Conservation (phyloP, 1,139 yeast genomes). For the Debaryomyces subglobosus region DNA sequence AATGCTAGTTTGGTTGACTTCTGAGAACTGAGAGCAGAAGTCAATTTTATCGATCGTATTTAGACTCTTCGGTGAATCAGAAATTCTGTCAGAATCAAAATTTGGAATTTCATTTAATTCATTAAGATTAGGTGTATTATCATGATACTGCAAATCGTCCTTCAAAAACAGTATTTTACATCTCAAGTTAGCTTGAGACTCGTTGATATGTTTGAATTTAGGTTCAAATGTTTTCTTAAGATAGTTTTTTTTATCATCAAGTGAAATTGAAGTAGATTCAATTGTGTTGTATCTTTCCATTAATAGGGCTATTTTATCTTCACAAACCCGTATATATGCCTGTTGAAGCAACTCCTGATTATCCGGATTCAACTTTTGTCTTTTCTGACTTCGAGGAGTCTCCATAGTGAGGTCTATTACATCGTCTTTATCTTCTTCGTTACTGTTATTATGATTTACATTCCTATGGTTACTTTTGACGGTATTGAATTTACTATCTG, state of each 20-base stretch:
- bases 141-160: not conserved
- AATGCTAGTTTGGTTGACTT: not conserved
- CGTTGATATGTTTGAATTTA: conserved; percentile 17
- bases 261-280: conserved; percentile 40
- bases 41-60: conserved; percentile 14
- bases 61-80: conserved; percentile 9
- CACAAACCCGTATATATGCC: conserved; percentile 21
- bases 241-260: conserved; percentile 35
- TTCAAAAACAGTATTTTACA: conserved; percentile 5
- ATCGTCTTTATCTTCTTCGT: conserved; percentile 2
- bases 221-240: conserved; percentile 26
- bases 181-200: not conserved
- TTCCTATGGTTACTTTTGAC: not conserved
- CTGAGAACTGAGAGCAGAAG: conserved; percentile 16
- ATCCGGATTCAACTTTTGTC: conserved; percentile 4
- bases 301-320: conserved; percentile 29
- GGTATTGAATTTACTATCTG: not conserved
- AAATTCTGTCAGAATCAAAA: conserved; percentile 10
- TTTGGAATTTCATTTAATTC: conserved; percentile 6
- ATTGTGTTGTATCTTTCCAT: conserved; percentile 30
- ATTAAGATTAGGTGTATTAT: not conserved
- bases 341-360: conserved; percentile 7
- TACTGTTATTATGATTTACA: not conserved
- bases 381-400: conserved; percentile 5
- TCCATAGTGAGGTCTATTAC: conserved; percentile 13